phyloP scores from a whole-genome alignment of 2,329 filamentous ascomycete genomes.

The Penicillium sp. region DNA sequence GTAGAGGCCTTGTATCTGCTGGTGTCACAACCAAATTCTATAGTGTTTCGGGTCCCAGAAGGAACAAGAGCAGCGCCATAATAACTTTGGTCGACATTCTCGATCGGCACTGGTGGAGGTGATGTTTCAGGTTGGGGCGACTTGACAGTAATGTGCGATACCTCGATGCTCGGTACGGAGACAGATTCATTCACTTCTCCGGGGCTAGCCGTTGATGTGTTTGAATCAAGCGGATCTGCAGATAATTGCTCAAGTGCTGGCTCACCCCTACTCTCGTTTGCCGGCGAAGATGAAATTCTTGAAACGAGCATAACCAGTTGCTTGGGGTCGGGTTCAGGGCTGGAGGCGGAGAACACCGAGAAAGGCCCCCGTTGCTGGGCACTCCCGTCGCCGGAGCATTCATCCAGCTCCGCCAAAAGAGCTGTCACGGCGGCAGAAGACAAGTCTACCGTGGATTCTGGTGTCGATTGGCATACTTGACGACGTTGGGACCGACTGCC shows the following conservation, averaged over 20 bases:
- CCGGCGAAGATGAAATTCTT: background rate
- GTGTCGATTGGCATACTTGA: constrained; percentile 10
- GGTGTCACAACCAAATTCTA: background rate
- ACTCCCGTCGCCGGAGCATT: constrained; percentile 11
- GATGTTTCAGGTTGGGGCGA: background rate
- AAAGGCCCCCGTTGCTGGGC: constrained; percentile 23
- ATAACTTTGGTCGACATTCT: background rate
- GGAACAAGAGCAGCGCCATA: background rate
- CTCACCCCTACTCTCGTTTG: background rate
- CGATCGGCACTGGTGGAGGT: background rate
- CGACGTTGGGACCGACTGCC: constrained; percentile 15
- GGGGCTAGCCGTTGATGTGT: background rate
- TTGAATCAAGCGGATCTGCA: background rate
- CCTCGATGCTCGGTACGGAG: background rate
- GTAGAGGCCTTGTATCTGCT: background rate
- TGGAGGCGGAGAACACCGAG: constrained; percentile 21
- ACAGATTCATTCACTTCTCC: background rate
- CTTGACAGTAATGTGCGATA: background rate
- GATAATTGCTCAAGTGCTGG: background rate
- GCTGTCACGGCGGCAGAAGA: constrained; percentile 19
- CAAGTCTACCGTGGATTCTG: constrained; percentile 4
- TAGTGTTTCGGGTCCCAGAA: background rate
- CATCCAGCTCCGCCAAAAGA: constrained; percentile 19
- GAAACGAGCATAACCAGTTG: background rate
- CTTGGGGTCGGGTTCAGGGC: background rate